phyloP scores from a whole-genome alignment of 805 yeast species.

The Ogataea degrootiae region DNA sequence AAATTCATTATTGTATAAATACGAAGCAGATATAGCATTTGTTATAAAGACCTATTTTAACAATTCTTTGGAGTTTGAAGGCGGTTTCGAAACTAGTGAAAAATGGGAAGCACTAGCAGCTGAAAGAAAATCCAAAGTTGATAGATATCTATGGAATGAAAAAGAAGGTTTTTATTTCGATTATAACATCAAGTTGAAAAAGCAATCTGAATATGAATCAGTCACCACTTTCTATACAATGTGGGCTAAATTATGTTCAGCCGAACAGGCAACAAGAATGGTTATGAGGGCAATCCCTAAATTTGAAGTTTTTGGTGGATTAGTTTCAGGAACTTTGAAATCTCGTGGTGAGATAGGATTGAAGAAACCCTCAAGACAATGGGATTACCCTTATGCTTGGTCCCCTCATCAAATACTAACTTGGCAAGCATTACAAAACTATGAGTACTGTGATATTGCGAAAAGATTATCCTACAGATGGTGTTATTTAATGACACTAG shows the following conservation, averaged over 20 bases:
- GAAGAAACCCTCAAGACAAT: slow-evolving; percentile 82
- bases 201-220: slow-evolving; percentile 66
- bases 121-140: slow-evolving; percentile 48
- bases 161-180: slow-evolving; percentile 75
- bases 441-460: slow-evolving; percentile 63
- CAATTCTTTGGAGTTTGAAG: slow-evolving; percentile 40
- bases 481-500: slow-evolving; percentile 83
- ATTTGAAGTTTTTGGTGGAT: slow-evolving; percentile 85
- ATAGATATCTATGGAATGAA: slow-evolving; percentile 81
- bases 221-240: slow-evolving; percentile 92
- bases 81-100: slow-evolving; percentile 39
- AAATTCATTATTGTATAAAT: slow-evolving; percentile 80
- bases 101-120: slow-evolving; percentile 63
- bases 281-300: slow-evolving; percentile 54
- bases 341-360: slow-evolving; percentile 70
- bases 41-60: slow-evolving; percentile 54
- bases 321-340: slow-evolving; percentile 74
- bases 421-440: slow-evolving; percentile 78
- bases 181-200: slow-evolving; percentile 57
- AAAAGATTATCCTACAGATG: slow-evolving; percentile 77
- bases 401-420: slow-evolving; percentile 96
- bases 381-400: slow-evolving; percentile 99
- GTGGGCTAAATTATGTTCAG: slow-evolving; percentile 71
- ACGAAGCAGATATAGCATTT: slow-evolving; percentile 77
- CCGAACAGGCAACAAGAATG: slow-evolving; percentile 62